Evolutionary conservation across 2,329 filamentous ascomycete species (phyloP), one percentile per base, ranked within the genome.

Genomic region (Trichophyton equinum): DNA sequence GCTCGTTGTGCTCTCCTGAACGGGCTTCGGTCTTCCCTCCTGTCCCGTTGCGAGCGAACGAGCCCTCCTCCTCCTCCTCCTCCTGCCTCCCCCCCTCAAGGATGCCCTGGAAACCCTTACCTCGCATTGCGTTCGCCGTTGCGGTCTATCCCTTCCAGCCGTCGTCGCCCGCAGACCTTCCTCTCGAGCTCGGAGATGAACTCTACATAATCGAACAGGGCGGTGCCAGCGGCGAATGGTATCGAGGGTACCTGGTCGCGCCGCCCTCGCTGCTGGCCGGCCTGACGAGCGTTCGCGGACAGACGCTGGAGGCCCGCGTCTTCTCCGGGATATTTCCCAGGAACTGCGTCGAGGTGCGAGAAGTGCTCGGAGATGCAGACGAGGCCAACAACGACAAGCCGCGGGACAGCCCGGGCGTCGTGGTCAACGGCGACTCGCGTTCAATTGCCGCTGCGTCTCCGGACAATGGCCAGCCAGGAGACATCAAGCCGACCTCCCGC

Each of bases 121-220:
- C 91, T 75, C 89, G 90, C 70, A 96, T 99, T 79, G 94, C 91
- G 72, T 99, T 97, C 80, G 95, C 92, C 68, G 89, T 99, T 75
- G 94, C 92, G 79, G 91, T 87, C 67, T 95, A 91, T 74, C 94
- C 94, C 42, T 99, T 99, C 77, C 82, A 88, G 68, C 89, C 94
- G 63, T 86, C 88, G 63, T 86, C 86, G 66, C 85, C 91, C 60
- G 89, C 91, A 73, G 94, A 99, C 75, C 85, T 99, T 20, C 94
- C 95, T 8, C 86, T 99, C 72, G 91, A 99, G 75, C 89, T 99
- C 65, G 94, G 94, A 73, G 94, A 99, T 81, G 94, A 99, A 76
- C 81, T 99, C 65, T 99, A 99, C 77, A 95, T 99, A 67, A 96
- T 99, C 71, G 92, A 97, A 76, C 90, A 97, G 76, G 95, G 92